Conservation (phyloP, 768 basidiomycete genomes). For the Calocybe gangraenosa region DNA sequence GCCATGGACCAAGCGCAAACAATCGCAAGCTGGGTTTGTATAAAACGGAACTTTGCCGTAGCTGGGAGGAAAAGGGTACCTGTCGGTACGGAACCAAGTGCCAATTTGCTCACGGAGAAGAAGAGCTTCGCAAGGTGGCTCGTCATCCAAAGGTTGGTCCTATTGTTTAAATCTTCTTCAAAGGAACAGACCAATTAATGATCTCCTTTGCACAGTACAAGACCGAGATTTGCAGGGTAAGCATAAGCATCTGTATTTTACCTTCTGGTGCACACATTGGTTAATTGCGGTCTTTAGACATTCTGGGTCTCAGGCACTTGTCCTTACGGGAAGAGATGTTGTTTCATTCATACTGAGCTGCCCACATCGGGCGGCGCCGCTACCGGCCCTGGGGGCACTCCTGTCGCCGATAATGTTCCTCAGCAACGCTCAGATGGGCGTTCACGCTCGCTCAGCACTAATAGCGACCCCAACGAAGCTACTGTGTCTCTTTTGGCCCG, state of each 20-base stretch:
- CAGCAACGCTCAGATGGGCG: constrained; percentile 54
- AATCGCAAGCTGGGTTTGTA: constrained; percentile 88
- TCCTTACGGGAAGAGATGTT: constrained; percentile 89
- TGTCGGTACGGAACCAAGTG: constrained; percentile 88
- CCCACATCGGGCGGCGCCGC: constrained; percentile 59
- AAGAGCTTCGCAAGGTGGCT: constrained; percentile 78
- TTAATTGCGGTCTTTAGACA: constrained; percentile 44
- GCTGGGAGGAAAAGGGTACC: constrained; percentile 89
- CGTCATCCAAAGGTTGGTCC: constrained; percentile 80
- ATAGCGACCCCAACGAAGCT: constrained; percentile 76
- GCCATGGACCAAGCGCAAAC: constrained; percentile 80
- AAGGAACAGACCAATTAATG: constrained; percentile 15
- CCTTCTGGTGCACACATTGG: constrained; percentile 3
- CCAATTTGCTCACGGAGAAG: constrained; percentile 91
- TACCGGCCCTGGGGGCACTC: constrained; percentile 28
- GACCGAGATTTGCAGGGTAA: constrained; percentile 88
- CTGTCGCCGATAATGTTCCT: constrained; percentile 38
- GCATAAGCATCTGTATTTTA: constrained; percentile 37
- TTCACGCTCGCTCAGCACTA: constrained; percentile 65
- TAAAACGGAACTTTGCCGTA: constrained; percentile 87
- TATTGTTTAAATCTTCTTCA: constrained; percentile 7
- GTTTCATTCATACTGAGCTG: constrained; percentile 90
- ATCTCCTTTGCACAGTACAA: constrained; percentile 59
- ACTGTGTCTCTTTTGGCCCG: constrained; percentile 73
- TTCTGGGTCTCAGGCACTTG: constrained; percentile 95